Evolutionary conservation across 164 flowering plant genomes (phyloP).

Genomic region (Vitis vinifera): DNA sequence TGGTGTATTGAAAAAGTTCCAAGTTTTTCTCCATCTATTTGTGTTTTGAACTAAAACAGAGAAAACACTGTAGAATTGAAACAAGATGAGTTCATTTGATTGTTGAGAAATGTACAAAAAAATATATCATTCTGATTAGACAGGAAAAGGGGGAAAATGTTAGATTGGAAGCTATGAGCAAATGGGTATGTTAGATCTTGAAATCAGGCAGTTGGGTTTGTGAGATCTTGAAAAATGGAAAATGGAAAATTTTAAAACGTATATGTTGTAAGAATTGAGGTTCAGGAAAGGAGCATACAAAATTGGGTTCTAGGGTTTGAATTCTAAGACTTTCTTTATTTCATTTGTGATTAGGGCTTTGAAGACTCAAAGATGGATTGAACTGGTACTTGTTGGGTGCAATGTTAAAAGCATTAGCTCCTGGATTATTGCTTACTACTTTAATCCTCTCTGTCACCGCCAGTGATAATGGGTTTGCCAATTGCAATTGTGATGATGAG

Average conservation of each 20-base stretch:
- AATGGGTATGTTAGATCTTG: slow-evolving; percentile 21
- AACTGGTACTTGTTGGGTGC: slow-evolving; percentile 13
- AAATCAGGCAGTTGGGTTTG: slow-evolving; percentile 4
- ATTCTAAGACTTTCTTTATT: neutral
- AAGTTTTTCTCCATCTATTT: neutral
- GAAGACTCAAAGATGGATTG: slow-evolving; percentile 9
- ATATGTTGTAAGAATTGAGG: neutral
- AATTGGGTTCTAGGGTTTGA: neutral
- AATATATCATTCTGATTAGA: too few species aligned
- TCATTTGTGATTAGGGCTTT: neutral
- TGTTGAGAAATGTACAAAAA: too few species aligned
- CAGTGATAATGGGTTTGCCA: slow-evolving; percentile 20
- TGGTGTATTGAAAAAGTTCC: neutral
- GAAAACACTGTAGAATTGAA: neutral
- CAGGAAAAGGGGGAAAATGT: neutral
- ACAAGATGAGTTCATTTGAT: neutral
- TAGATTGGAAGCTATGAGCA: neutral
- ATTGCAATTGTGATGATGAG: slow-evolving; percentile 56
- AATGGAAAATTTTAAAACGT: neutral
- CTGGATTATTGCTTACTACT: slow-evolving; percentile 19
- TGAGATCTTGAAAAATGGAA: slow-evolving; percentile 10
- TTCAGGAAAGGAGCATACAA: neutral
- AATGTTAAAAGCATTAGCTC: slow-evolving; percentile 31
- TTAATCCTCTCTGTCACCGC: slow-evolving; percentile 23
- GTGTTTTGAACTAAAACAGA: neutral